These are phyloP conservation scores for Quercus gilva DNA, from an alignment of 306 rosid genomes.

Conservation along the genomic window DNA sequence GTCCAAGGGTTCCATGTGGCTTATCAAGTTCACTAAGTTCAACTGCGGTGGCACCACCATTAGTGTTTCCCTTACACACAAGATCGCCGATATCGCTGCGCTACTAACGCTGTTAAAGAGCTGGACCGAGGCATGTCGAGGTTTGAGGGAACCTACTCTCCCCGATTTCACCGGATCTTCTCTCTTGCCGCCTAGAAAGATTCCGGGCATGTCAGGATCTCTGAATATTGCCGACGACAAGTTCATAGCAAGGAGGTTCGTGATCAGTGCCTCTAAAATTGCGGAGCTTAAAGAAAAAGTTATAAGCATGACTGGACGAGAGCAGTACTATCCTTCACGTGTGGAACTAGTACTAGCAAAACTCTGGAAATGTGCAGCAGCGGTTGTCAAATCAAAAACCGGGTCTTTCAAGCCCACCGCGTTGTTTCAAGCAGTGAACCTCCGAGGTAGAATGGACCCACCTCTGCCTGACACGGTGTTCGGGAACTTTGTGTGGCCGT, in stretches of 20 bases:
- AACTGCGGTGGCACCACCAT: conserved; percentile 41
- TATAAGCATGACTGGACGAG: background rate
- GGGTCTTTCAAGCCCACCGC: conserved; percentile 28
- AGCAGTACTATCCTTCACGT: conserved; percentile 26
- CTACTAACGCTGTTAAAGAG: conserved; percentile 18
- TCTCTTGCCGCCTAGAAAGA: conserved; percentile 43
- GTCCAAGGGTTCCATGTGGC: conserved; percentile 21
- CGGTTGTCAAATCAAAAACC: background rate
- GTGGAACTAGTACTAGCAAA: conserved; percentile 42
- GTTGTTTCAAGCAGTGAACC: conserved; percentile 50
- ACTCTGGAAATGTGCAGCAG: conserved; percentile 42
- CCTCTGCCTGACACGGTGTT: conserved; percentile 18
- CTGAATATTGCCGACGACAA: conserved; percentile 4
- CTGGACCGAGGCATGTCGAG: conserved; percentile 28
- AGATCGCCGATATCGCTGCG: conserved; percentile 29
- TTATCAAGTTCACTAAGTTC: conserved; percentile 39
- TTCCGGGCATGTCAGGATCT: conserved; percentile 32
- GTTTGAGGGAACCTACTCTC: background rate
- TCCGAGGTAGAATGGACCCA: conserved; percentile 39
- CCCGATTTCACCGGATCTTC: conserved; percentile 25
- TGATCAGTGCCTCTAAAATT: conserved; percentile 23
- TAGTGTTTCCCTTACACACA: conserved; percentile 35
- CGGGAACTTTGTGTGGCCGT: conserved; percentile 52
- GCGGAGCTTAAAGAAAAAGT: conserved; percentile 29
- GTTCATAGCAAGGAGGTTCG: conserved; percentile 33